Base-by-base conservation (phyloP, 1,284 basidiomycete species). In the Prillingera fragicola region DNA sequence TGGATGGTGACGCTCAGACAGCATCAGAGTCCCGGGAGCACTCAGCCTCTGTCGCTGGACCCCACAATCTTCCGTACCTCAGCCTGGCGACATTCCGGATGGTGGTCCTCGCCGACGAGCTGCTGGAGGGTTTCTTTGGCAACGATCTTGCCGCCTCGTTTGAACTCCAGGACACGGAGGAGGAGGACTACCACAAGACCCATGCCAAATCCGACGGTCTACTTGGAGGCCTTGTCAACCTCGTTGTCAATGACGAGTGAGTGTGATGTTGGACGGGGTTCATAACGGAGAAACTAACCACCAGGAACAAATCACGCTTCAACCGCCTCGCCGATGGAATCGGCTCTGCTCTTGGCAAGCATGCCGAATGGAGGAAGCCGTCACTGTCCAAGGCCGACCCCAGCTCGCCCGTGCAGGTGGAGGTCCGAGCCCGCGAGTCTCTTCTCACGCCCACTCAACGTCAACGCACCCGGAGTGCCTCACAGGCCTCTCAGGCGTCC, bases 101-200 rank as follows among this genome's bases (percentile, higher is more conserved):
- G 91, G 91, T 95, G 33, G 85, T 96, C 4, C 77, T 96, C 8
- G 90, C 91, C 1, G 92, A 96, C 57, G 90, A 95, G 65, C 78
- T 96, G 17, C 78, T 96, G 10, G 92, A 96, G 65, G 84, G 85
- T 2, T 96, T 96, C 77, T 96, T 95, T 63, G 88, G 90, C 57
- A 79, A 83, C 1, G 92, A 95, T 64, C 75, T 96, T 48, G 82
- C 86, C 0, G 80, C 78, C 0, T 90, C 88, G 2, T 96, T 95
- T 80, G 78, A 81, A 55, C 77, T 96, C 18, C 83, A 87, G 49
- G 75, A 78, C 9, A 53, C 54, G 0, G 76, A 86, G 17, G 46
- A 80, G 74, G 34, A 82, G 78, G 70, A 72, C 43, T 72, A 70
- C 47, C 70, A 80, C 79, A 67, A 73, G 35, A 63, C 73, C 5